Evolutionary conservation across 2,329 filamentous ascomycete species (phyloP).

Genomic region (Orbilia brochopaga): DNA sequence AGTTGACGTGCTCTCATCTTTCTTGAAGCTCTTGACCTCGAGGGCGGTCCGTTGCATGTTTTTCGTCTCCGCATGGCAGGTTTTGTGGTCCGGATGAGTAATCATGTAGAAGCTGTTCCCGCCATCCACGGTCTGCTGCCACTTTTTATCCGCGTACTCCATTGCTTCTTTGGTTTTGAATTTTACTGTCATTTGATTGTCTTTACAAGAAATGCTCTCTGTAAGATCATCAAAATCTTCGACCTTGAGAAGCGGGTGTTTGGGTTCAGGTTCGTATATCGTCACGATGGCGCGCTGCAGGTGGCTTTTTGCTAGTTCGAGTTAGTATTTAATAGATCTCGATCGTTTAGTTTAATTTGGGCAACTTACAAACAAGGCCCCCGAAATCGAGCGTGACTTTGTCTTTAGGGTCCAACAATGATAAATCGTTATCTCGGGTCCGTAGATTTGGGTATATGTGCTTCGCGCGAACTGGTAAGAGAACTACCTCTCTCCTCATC

Average conservation of each 20-base stretch:
- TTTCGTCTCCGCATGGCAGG: constrained; percentile 8
- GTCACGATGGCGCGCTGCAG: constrained; percentile 15
- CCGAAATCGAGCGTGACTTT: background rate
- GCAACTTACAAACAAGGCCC: background rate
- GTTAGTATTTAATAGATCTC: no score
- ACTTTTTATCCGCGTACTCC: constrained; percentile 7
- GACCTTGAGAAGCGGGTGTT: constrained; percentile 25
- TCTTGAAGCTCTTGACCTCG: background rate
- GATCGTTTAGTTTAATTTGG: background rate
- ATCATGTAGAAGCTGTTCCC: constrained; percentile 4
- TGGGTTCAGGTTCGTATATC: constrained; percentile 9
- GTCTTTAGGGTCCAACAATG: background rate
- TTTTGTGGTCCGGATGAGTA: constrained; percentile 11
- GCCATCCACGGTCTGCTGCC: background rate
- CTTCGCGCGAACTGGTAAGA: background rate
- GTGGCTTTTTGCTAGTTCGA: background rate
- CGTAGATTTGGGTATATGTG: background rate
- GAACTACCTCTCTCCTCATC: background rate
- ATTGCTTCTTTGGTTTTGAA: constrained; percentile 31
- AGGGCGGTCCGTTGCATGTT: constrained; percentile 7
- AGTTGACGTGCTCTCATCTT: background rate
- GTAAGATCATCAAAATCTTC: constrained; percentile 29
- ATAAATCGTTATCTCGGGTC: background rate
- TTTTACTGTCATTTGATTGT: constrained; percentile 10
- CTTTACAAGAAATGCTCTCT: constrained; percentile 11